Base-by-base conservation (phyloP, 371 early-diverging fungal species). In the Circinella umbellata region DNA sequence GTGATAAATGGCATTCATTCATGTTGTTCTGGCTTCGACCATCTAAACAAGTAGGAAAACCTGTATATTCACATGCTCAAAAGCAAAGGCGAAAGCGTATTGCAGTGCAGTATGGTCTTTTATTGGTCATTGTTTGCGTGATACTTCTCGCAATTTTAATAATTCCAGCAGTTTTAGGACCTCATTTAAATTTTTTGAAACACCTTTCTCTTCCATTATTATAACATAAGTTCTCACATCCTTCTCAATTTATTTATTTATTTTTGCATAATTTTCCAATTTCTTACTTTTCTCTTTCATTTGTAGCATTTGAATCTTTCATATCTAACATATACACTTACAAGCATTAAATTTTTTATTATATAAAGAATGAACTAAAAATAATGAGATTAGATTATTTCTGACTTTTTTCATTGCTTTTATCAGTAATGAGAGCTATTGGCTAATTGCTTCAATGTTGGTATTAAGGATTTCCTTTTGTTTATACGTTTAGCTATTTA, bases 11-110 rank as follows among this genome's bases (percentile, higher is more conserved):
- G 86, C 94, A 94, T 70, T 92, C 93, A 15, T 84, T 86, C 39
- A 92, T 93, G 90, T 74, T 94, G 59, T 94, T 94, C 74, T 94
- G 93, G 94, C 76, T 92, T 55, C 85, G 87, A 15, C 94, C 94
- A 1, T 86, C 86, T 67, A 84, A 90, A 63, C 93, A 93, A 79
- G 88, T 92, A 70, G 85, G 89, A n/a, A 79, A 86, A 39, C 92
- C 91, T 13, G 91, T 94, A 61, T 91, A 86, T 71, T 88, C 93
- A 51, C 76, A 84, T 61, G 87, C 84, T 66, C 82, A 91, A 73
- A 76, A 88, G 60, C 78, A 81, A 20, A 82, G 82, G 67, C 79
- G 93, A 47, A 76, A 86, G 20, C 81, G 84, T 13, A 86, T 86
- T 42, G 85, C 87, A 3, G 83, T 91, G 63, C 42, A 76, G 6